Evolutionary conservation across 2,329 filamentous ascomycete species (phyloP).

Genomic region (Xylaria sp.): DNA sequence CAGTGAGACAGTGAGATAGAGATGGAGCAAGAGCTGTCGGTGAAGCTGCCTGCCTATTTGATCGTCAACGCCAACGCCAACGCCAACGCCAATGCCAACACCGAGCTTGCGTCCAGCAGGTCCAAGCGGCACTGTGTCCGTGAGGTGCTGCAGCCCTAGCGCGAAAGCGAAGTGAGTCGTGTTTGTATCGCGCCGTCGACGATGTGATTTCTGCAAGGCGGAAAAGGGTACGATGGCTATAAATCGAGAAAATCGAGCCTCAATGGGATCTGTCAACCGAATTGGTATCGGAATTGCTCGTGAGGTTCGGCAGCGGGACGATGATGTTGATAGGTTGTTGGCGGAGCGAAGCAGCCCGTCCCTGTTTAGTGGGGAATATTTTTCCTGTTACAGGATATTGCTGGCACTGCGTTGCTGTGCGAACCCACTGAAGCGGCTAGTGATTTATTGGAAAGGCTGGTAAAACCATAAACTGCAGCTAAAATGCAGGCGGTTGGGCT

Average conservation of each 20-base stretch:
- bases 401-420: constrained; percentile 32
- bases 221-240: not conserved
- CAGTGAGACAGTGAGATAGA: not conserved
- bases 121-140: constrained; percentile 32
- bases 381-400: constrained; percentile 7
- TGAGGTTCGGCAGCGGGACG: constrained; percentile 4
- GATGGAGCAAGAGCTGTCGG: not conserved
- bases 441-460: constrained; percentile 34
- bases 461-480: not conserved
- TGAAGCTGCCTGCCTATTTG: not conserved
- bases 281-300: constrained; percentile 1
- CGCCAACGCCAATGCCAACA: constrained; percentile 11
- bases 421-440: constrained; percentile 28
- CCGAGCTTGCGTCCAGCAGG: not conserved
- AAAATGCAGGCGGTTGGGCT: constrained; percentile 25
- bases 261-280: not conserved
- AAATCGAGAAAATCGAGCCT: not conserved
- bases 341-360: constrained; percentile 22
- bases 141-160: constrained; percentile 20
- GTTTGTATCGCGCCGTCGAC: constrained; percentile 5
- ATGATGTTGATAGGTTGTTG: not conserved
- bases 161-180: not conserved
- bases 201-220: not conserved
- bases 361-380: constrained; percentile 1
- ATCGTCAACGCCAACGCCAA: constrained; percentile 9